Evolutionary conservation across 371 early-diverging fungal species (phyloP).

Genomic region (Mucor circinelloides): DNA sequence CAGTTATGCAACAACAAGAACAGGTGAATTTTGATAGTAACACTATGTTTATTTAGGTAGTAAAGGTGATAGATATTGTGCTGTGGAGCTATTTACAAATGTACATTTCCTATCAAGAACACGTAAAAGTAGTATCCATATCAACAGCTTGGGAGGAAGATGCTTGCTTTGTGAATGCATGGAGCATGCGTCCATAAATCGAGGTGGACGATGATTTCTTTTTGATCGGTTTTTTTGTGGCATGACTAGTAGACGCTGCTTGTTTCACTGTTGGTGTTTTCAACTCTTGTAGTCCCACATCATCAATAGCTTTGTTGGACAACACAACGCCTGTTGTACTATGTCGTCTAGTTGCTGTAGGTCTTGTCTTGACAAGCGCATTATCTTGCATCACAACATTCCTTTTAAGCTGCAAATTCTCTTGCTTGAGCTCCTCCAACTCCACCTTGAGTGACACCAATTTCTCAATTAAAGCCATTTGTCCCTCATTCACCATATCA

Average conservation of each 20-base stretch:
- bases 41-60: too few relatives aligned
- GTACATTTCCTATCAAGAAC: too few relatives aligned
- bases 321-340: slow-evolving; percentile 1
- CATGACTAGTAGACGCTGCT: not conserved
- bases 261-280: not conserved
- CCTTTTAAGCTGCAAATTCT: not conserved
- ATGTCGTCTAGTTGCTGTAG: not conserved
- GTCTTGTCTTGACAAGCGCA: not conserved
- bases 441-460: slow-evolving; percentile 34
- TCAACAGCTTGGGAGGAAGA: not conserved
- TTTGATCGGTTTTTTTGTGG: not conserved
- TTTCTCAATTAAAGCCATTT: slow-evolving; percentile 41
- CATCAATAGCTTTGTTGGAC: not conserved
- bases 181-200: slow-evolving; percentile 17
- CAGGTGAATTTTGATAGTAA: too few relatives aligned
- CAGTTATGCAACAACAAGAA: too few relatives aligned
- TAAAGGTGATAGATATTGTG: too few relatives aligned
- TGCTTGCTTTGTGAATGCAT: not conserved
- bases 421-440: slow-evolving; percentile 31
- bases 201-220: not conserved
- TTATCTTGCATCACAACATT: not conserved
- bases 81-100: too few relatives aligned
- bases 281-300: not conserved
- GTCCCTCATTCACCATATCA: slow-evolving; percentile 51
- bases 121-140: too few relatives aligned